Conservation (phyloP, 768 basidiomycete genomes). For the Steccherinum ochraceum region DNA sequence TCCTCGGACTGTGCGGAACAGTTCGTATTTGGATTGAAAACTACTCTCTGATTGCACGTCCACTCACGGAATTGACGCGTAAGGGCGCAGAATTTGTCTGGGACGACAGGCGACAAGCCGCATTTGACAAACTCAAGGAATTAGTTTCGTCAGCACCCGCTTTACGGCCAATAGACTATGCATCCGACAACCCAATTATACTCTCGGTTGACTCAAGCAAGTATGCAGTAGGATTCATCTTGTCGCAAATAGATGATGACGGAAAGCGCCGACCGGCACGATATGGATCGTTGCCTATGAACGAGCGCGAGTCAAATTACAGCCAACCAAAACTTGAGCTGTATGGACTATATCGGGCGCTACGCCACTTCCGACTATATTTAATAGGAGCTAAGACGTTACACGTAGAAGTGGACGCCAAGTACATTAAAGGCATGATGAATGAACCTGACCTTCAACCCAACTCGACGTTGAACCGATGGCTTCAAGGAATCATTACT, state of each 20-base stretch:
- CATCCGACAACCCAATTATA: constrained; percentile 19
- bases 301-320: constrained; percentile 18
- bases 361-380: constrained; percentile 16
- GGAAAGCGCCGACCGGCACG: constrained; percentile 16
- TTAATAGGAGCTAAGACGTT: constrained; percentile 26
- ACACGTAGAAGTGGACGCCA: constrained; percentile 31
- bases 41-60: constrained; percentile 7
- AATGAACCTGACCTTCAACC: constrained; percentile 33
- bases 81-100: constrained; percentile 26
- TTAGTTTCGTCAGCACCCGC: constrained; percentile 19
- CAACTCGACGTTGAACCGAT: constrained; percentile 32
- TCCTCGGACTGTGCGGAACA: constrained; percentile 13
- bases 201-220: constrained; percentile 31
- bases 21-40: constrained; percentile 14
- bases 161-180: constrained; percentile 28
- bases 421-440: constrained; percentile 37
- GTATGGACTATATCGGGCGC: constrained; percentile 19
- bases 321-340: constrained; percentile 24
- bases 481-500: constrained; percentile 34
- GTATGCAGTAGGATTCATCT: constrained; percentile 30
- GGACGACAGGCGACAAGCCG: constrained; percentile 19
- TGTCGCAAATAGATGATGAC: constrained; percentile 26
- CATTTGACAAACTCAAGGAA: constrained; percentile 25
- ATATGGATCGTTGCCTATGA: constrained; percentile 30
- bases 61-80: constrained; percentile 8